Conservation (phyloP, 1,284 basidiomycete genomes). For the Schizophyllum amplum region DNA sequence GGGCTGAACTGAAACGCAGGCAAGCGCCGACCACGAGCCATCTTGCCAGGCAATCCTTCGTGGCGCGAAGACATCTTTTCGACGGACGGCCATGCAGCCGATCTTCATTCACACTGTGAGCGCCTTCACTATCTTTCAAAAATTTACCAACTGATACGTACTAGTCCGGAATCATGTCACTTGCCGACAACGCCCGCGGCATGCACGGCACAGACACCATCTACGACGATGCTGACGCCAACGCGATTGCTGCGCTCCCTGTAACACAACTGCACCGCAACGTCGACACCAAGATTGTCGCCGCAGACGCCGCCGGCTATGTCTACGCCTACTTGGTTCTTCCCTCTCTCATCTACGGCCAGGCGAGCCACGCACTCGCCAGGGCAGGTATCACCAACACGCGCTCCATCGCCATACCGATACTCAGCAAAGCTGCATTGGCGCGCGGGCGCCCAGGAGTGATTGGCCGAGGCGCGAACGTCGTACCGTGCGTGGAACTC, state of each 20-base stretch:
- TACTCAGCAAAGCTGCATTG: constrained; percentile 25
- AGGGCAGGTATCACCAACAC: constrained; percentile 33
- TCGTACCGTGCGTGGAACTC: constrained; percentile 20
- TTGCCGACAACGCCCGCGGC: constrained; percentile 28
- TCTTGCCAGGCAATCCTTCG: constrained; percentile 32
- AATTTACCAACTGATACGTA: background rate
- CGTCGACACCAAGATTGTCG: constrained; percentile 28
- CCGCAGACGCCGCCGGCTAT: constrained; percentile 34
- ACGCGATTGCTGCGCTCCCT: constrained; percentile 28
- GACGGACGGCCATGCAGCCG: constrained; percentile 31
- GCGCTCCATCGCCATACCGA: constrained; percentile 34
- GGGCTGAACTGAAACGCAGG: constrained; percentile 22
- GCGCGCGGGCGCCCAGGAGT: constrained; percentile 33
- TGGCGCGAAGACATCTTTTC: constrained; percentile 34
- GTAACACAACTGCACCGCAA: constrained; percentile 25
- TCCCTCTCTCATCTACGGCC: constrained; percentile 37
- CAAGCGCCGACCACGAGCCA: constrained; percentile 31
- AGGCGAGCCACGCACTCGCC: constrained; percentile 30
- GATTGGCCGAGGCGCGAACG: constrained; percentile 36
- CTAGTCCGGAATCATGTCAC: constrained; percentile 21
- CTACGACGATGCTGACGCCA: constrained; percentile 28
- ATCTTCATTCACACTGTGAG: constrained; percentile 46
- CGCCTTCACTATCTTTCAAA: no score
- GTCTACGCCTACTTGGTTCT: constrained; percentile 35
- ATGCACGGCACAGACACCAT: constrained; percentile 21